Evolutionary conservation across 2,329 filamentous ascomycete species (phyloP).

Genomic region (Hypomyces perniciosus): DNA sequence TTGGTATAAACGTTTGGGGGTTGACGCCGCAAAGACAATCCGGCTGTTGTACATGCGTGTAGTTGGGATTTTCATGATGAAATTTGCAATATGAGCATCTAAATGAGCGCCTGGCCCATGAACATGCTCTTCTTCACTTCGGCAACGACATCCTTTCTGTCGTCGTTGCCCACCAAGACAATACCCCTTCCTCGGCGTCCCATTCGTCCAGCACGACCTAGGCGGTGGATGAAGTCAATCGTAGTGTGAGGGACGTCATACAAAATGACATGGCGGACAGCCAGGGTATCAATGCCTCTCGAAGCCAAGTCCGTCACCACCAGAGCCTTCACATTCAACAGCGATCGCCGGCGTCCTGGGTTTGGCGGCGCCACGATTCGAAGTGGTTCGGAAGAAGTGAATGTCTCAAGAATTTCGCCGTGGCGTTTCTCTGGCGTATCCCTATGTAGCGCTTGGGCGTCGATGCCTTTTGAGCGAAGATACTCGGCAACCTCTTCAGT

Average conservation of each 20-base stretch:
- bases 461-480: conserved; percentile 77
- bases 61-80: conserved; percentile 1
- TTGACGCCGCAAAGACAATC: too few species aligned
- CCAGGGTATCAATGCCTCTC: conserved; percentile 87
- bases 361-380: conserved; percentile 25
- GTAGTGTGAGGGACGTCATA: conserved; percentile 98
- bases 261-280: conserved; percentile 83
- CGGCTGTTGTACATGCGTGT: conserved; percentile 13
- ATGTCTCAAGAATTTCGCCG: conserved; percentile 68
- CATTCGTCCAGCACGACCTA: conserved; percentile 90
- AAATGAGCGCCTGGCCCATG: conserved; percentile 72
- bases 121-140: conserved; percentile 91
- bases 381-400: conserved; percentile 51
- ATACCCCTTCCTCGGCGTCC: conserved; percentile 82
- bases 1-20: too few species aligned
- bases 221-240: conserved; percentile 95
- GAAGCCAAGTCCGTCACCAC: conserved; percentile 93
- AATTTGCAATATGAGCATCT: conserved; percentile 18
- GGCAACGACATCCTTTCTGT: conserved; percentile 81
- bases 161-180: conserved; percentile 82
- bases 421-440: conserved; percentile 76
- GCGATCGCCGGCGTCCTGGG: conserved; percentile 38
- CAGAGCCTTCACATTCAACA: conserved; percentile 80
- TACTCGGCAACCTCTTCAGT: conserved; percentile 75
- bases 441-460: conserved; percentile 76